A percentile compares a stretch with the other conserved stretches of the same genome.
Conservation (phyloP, 75 land plant species). For the Chamaecyparis obtusa region DNA sequence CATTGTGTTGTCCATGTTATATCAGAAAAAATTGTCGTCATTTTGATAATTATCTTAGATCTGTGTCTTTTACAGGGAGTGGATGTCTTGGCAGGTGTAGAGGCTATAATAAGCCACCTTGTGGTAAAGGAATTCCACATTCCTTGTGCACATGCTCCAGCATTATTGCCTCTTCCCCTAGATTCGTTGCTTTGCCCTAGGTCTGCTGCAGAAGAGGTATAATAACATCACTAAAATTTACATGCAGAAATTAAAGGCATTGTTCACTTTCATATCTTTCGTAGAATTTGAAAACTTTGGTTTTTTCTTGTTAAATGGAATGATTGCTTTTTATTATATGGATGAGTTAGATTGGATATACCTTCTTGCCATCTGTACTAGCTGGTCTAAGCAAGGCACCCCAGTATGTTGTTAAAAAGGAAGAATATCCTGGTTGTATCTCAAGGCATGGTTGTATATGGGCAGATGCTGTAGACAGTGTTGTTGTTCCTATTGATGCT, state of each 20-base stretch:
- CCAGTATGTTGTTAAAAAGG: constrained; percentile 53
- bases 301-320: not conserved
- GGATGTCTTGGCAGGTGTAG: constrained; percentile 90
- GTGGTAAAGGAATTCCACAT: constrained; percentile 77
- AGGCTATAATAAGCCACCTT: constrained; percentile 95
- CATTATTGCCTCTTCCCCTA: constrained; percentile 65
- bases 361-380: constrained; percentile 94
- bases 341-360: constrained; percentile 75
- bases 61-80: constrained; percentile 57
- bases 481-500: constrained; percentile 83
- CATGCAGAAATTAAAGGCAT: not conserved
- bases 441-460: constrained; percentile 37
- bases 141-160: constrained; percentile 99
- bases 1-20: not conserved
- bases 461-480: constrained; percentile 86
- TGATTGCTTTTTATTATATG: not conserved
- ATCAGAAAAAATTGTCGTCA: not conserved
- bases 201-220: constrained; percentile 98
- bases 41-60: not conserved
- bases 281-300: not conserved
- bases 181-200: constrained; percentile 59
- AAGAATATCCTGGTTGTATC: constrained; percentile 5
- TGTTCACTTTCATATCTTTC: not conserved
- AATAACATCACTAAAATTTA: not conserved
- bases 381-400: constrained; percentile 93